phyloP scores from a whole-genome alignment of 352 stramenopile species.

The Phytophthora tubulina region DNA sequence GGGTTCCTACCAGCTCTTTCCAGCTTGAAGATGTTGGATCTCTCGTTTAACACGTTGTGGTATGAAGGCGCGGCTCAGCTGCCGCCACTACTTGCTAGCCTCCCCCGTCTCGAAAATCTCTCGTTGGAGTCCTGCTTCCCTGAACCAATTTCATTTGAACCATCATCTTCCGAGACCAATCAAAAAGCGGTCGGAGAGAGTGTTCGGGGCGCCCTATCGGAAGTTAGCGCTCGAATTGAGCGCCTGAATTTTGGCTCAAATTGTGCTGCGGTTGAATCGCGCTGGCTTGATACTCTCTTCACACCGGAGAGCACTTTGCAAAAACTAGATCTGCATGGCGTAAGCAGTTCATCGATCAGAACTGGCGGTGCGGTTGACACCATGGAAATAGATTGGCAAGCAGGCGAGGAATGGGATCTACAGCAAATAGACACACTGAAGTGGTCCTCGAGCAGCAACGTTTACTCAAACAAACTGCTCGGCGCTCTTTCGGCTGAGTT shows the following conservation, averaged over 20 bases:
- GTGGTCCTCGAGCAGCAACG: conserved; percentile 28
- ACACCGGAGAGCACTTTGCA: conserved; percentile 57
- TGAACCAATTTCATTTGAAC: conserved; percentile 6
- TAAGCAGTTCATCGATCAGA: conserved; percentile 20
- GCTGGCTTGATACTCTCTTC: conserved; percentile 68
- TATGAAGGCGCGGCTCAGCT: conserved; percentile 48
- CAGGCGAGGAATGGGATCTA: conserved; percentile 51
- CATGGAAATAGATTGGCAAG: conserved; percentile 42
- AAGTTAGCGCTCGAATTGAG: conserved; percentile 50
- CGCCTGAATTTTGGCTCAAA: conserved; percentile 69
- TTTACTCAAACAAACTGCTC: conserved; percentile 44
- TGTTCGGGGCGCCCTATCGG: conserved; percentile 47
- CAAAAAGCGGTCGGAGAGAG: conserved; percentile 19
- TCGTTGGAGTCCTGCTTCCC: conserved; percentile 72
- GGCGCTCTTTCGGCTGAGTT: conserved; percentile 56
- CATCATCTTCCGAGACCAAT: not conserved
- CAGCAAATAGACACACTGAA: conserved; percentile 54
- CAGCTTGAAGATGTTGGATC: conserved; percentile 58
- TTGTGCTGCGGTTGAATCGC: conserved; percentile 48
- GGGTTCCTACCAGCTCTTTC: conserved; percentile 34
- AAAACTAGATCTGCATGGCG: conserved; percentile 37
- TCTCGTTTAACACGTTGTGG: conserved; percentile 79
- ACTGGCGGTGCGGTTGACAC: not conserved
- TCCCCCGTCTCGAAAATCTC: conserved; percentile 49
- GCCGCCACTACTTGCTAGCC: conserved; percentile 49